A percentile compares a stretch with the other conserved stretches of the same genome.
phyloP scores from a whole-genome alignment of 208 protist species.

The Crithidia thermophila region DNA sequence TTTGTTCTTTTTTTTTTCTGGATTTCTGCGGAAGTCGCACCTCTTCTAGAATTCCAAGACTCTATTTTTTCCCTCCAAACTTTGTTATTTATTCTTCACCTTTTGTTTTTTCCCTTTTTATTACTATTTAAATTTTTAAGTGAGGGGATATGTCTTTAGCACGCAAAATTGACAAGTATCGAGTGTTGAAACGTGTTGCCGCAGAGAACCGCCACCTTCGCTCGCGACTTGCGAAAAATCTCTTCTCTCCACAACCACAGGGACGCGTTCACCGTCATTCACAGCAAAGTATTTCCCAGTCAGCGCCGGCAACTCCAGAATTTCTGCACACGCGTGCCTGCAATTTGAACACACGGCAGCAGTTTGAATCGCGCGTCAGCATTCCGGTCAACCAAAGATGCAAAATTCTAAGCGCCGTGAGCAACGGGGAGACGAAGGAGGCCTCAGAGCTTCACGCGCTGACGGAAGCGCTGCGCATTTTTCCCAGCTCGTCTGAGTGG shows the following conservation, averaged over 20 bases:
- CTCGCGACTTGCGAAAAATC: conserved; percentile 40
- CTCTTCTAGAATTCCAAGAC: background rate
- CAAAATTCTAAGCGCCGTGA: conserved; percentile 21
- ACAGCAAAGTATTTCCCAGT: background rate
- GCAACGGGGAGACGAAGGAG: background rate
- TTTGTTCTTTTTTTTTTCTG: conserved; percentile 10
- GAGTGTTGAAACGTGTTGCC: conserved; percentile 40
- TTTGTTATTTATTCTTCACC: background rate
- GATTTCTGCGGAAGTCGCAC: background rate
- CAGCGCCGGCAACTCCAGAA: too few relatives aligned
- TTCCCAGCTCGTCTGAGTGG: conserved; percentile 11
- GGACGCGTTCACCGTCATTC: background rate
- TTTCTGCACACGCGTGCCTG: conserved; percentile 15
- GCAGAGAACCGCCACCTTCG: conserved; percentile 47
- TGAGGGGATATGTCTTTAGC: conserved; percentile 36
- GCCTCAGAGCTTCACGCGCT: conserved; percentile 16
- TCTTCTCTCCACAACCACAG: conserved; percentile 6
- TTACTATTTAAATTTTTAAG: too few relatives aligned
- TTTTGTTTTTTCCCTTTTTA: conserved; percentile 6
- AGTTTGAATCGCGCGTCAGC: conserved; percentile 40
- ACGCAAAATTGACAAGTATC: conserved; percentile 35
- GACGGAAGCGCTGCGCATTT: conserved; percentile 6
- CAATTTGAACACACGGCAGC: background rate
- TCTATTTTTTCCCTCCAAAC: background rate
- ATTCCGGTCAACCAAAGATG: conserved; percentile 31